These are phyloP conservation scores for Entonaema liquescens DNA, from an alignment of 495 filamentous ascomycete species.

Conservation along the genomic window DNA sequence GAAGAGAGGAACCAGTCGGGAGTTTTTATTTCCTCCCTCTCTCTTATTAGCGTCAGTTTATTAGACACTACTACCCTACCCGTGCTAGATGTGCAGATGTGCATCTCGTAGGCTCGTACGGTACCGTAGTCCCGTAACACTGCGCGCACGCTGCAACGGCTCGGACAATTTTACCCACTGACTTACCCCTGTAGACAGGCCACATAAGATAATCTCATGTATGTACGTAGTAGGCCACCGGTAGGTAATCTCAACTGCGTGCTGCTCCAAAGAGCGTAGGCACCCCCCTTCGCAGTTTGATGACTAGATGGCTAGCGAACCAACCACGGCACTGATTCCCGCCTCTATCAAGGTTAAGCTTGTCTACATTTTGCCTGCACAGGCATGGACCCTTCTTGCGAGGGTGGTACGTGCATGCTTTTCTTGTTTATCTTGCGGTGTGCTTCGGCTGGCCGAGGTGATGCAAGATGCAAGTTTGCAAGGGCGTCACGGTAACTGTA, in stretches of 20 bases:
- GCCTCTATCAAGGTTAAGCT: conserved; percentile 34
- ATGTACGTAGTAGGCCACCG: conserved; percentile 17
- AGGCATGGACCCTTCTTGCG: conserved; percentile 11
- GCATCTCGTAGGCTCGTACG: conserved; percentile 35
- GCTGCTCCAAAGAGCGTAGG: conserved; percentile 15
- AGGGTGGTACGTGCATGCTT: conserved; percentile 29
- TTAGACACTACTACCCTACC: conserved; percentile 34
- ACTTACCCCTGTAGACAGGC: conserved; percentile 28
- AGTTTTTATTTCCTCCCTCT: conserved; percentile 32
- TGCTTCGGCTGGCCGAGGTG: conserved; percentile 27
- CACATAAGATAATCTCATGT: conserved; percentile 40
- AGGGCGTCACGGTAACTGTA: conserved; percentile 39
- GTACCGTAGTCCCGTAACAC: conserved; percentile 37
- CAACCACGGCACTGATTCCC: conserved; percentile 34
- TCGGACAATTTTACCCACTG: conserved; percentile 45
- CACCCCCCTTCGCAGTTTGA: conserved; percentile 13
- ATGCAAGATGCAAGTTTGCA: conserved; percentile 38
- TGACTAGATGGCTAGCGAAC: conserved; percentile 31
- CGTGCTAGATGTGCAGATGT: conserved; percentile 22
- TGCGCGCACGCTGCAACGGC: conserved; percentile 41
- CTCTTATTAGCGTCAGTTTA: conserved; percentile 31
- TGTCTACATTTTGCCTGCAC: conserved; percentile 12
- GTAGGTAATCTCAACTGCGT: conserved; percentile 38
- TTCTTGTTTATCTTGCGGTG: conserved; percentile 37
- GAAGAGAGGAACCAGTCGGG: conserved; percentile 29